Conservation (phyloP, 2,329 filamentous ascomycete genomes). For the Zalaria sp. region DNA sequence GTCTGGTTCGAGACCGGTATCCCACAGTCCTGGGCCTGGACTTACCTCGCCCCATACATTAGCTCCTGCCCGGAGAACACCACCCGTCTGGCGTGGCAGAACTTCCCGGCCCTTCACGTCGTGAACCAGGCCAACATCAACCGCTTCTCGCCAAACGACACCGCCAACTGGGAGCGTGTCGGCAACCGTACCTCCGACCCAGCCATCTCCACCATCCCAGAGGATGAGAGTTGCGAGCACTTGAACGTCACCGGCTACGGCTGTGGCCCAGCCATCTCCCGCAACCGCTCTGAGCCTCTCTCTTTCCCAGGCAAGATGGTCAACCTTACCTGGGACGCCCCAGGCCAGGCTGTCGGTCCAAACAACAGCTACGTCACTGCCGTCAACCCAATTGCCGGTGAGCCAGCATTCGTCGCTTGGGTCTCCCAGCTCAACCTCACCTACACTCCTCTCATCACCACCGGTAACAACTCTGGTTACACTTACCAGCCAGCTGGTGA, state of each 20-base stretch:
- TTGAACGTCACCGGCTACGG: slow-evolving; percentile 38
- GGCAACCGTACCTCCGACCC: slow-evolving; percentile 45
- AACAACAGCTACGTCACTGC: slow-evolving; percentile 70
- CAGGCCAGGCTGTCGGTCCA: slow-evolving; percentile 55
- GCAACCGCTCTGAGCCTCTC: slow-evolving; percentile 56
- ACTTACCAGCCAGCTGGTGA: slow-evolving; percentile 60
- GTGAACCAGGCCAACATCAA: slow-evolving; percentile 66
- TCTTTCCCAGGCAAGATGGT: slow-evolving; percentile 62
- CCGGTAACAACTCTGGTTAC: slow-evolving; percentile 44
- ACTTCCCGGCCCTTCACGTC: slow-evolving; percentile 60
- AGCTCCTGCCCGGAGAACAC: slow-evolving; percentile 58
- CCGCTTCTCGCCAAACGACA: slow-evolving; percentile 48
- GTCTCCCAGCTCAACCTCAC: slow-evolving; percentile 52
- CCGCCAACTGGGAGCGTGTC: slow-evolving; percentile 48
- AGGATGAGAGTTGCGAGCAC: slow-evolving; percentile 42
- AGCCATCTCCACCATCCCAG: slow-evolving; percentile 30
- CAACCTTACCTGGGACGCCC: slow-evolving; percentile 56
- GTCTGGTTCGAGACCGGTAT: slow-evolving; percentile 71
- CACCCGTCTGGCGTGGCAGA: slow-evolving; percentile 70
- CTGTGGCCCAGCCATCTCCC: slow-evolving; percentile 51
- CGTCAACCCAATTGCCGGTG: slow-evolving; percentile 31
- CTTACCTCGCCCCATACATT: slow-evolving; percentile 68
- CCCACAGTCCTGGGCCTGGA: slow-evolving; percentile 77
- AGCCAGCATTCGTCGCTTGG: slow-evolving; percentile 58
- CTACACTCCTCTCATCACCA: slow-evolving; percentile 47